Evolutionary conservation across 805 yeast genomes (phyloP).

Genomic region (Candida glaebosa): DNA sequence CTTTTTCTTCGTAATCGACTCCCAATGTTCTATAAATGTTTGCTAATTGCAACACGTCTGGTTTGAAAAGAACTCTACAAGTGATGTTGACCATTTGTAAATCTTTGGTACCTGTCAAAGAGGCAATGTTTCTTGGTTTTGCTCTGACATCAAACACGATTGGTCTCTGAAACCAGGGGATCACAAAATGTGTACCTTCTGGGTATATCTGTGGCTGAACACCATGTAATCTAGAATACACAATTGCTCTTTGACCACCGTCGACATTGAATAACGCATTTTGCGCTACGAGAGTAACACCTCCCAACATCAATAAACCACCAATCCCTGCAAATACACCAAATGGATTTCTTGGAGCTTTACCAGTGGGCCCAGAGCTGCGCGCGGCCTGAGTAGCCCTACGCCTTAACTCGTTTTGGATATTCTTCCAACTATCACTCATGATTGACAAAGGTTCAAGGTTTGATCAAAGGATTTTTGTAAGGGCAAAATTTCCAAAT

Average conservation of each 20-base stretch:
- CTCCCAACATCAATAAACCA: slow-evolving; percentile 38
- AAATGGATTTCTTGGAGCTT: slow-evolving; percentile 33
- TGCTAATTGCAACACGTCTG: slow-evolving; percentile 75
- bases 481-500: slow-evolving; percentile 2
- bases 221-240: slow-evolving; percentile 85
- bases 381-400: slow-evolving; percentile 30
- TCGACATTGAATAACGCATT: slow-evolving; percentile 65
- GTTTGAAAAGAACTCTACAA: slow-evolving; percentile 94
- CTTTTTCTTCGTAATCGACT: slow-evolving; percentile 92
- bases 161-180: slow-evolving; percentile 95
- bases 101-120: slow-evolving; percentile 96
- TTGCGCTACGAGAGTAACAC: slow-evolving; percentile 37
- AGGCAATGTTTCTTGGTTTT: slow-evolving; percentile 92
- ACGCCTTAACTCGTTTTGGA: slow-evolving; percentile 41
- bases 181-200: slow-evolving; percentile 92
- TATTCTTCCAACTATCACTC: slow-evolving; percentile 42
- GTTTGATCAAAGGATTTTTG: background rate
- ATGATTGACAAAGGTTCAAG: slow-evolving; percentile 13
- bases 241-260: slow-evolving; percentile 98
- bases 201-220: slow-evolving; percentile 75
- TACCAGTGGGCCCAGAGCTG: slow-evolving; percentile 18
- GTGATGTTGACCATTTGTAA: slow-evolving; percentile 98
- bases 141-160: slow-evolving; percentile 93
- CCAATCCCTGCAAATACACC: slow-evolving; percentile 42
- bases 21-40: slow-evolving; percentile 89